Conservation (phyloP, 1,284 basidiomycete species). For the Tausonia pullulans region DNA sequence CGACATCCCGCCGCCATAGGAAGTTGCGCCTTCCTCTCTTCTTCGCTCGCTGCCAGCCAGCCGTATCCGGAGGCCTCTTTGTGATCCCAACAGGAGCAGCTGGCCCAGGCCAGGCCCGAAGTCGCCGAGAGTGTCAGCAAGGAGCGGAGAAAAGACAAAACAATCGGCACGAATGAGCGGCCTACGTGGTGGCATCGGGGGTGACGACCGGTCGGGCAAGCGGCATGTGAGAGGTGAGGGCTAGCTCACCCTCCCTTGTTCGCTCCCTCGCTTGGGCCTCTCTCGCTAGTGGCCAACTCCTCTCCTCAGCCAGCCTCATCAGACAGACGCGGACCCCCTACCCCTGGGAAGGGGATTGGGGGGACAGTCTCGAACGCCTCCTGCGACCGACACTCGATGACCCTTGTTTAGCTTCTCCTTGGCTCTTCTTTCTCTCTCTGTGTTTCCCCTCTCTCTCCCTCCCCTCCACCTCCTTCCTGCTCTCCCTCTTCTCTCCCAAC, state of each 20-base stretch:
- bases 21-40: no score
- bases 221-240: background rate
- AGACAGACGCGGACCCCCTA: background rate
- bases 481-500: background rate
- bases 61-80: no score
- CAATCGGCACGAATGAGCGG: no score
- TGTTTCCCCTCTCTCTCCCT: background rate
- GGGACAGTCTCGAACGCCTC: background rate
- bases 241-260: background rate
- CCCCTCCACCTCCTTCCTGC: background rate
- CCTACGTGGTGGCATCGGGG: no score
- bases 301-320: background rate
- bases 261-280: background rate
- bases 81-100: no score
- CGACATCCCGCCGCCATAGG: no score
- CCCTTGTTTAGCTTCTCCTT: background rate
- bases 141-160: no score
- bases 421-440: background rate
- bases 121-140: no score
- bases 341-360: background rate
- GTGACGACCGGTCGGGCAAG: no score
- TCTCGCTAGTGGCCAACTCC: background rate
- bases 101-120: no score
- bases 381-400: background rate
- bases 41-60: no score